Base-by-base conservation (phyloP, 306 rosid species). In the Ammopiptanthus mongolicus region DNA sequence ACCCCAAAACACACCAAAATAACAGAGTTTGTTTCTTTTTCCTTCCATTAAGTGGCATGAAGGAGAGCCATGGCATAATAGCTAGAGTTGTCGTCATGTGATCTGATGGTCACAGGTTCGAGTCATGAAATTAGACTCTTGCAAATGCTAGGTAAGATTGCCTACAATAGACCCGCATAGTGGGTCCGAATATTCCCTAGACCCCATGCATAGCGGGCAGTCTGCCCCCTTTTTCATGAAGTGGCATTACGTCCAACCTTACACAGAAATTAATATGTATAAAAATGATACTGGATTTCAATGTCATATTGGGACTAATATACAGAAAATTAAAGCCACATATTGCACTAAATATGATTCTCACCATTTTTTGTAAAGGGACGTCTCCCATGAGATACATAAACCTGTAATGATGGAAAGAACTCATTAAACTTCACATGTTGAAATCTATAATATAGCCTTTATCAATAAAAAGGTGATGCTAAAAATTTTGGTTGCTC, bases 331-430 rank as follows among this genome's bases (percentile, higher is more conserved):
- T 65, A 29, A 36, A 55, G 75, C 57, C 37, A 46, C n/a, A 23
- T 29, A 65, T 51, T 72, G 33, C 18, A 50, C 11, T 18, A 13
- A 47, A 78, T 76, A 72, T 46, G 67, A 67, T 52, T 33, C 90
- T 55, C 82, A 92, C 97, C 97, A 92, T 84, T 86, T 88, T 57
- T 62, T 84, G 84, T 86, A 92, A 48, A 90, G 89, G 8, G 73
- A 77, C 31, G 96, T 48, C 87, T 92, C 93, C 93, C 93, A 90
- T 0, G 97, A 88, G 79, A 83, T 71, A 80, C 97, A 86, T 80
- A 92, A 79, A 84, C 97, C 97, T 92, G 87, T 61, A 84, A 72
- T 5, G 6, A 77, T 18, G 70, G 70, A 72, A 51, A 62, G 13
- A 83, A 21, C 29, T 57, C 31, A 8, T 48, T 34, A 70, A 34